Percentiles rank a stretch among this genome's conserved stretches.
phyloP scores from a whole-genome alignment of 805 yeast genomes.

The Yarrowia phangngaensis region DNA sequence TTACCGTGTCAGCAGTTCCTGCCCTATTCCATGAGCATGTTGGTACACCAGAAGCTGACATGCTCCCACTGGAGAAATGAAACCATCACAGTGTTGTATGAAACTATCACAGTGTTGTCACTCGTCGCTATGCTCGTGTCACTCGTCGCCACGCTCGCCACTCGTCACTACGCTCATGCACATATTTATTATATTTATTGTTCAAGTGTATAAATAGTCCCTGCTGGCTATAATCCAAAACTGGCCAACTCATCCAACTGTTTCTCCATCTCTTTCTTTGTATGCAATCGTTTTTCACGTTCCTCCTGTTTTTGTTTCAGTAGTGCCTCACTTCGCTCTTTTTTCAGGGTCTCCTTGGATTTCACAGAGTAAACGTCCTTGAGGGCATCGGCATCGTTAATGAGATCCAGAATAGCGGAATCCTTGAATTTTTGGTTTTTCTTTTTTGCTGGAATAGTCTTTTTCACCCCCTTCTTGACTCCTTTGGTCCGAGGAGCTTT shows the following conservation, averaged over 20 bases:
- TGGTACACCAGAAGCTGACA: too few species aligned
- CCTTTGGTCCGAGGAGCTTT: too few species aligned
- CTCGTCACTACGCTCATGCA: too few species aligned
- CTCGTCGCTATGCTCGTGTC: too few species aligned
- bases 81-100: too few species aligned
- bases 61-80: too few species aligned
- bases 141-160: too few species aligned
- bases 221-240: background rate
- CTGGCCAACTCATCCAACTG: conserved; percentile 20
- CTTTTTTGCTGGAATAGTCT: conserved; percentile 1
- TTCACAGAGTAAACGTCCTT: conserved; percentile 8
- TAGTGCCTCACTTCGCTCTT: conserved; percentile 11
- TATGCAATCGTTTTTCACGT: background rate
- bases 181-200: too few species aligned
- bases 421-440: conserved; percentile 20
- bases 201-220: background rate
- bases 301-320: conserved; percentile 18
- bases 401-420: conserved; percentile 5
- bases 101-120: too few species aligned
- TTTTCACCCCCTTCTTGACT: background rate
- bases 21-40: too few species aligned
- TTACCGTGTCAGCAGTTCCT: too few species aligned
- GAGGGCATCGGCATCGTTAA: conserved; percentile 7
- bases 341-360: conserved; percentile 7
- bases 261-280: conserved; percentile 19